Percentiles rank a stretch among this genome's conserved stretches.
Conservation (phyloP, 202 grass and related monocot species). For the Elaeis oleifera region DNA sequence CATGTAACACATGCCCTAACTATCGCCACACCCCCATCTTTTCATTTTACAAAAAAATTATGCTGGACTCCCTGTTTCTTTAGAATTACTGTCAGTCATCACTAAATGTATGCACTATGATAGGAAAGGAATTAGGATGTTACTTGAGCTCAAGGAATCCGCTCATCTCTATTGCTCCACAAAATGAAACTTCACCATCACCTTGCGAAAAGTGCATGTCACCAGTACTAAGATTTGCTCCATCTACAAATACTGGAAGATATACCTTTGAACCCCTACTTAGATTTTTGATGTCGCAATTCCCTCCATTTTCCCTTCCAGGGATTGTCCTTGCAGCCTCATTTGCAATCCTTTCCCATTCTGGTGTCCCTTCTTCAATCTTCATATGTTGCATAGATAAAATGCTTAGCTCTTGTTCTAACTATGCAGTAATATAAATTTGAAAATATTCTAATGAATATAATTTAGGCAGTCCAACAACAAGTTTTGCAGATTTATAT, state of each 20-base stretch:
- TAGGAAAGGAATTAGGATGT: conserved; percentile 21
- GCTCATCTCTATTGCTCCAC: conserved; percentile 98
- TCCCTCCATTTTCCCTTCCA: conserved; percentile 87
- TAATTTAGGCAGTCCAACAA: no score
- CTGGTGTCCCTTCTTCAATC: conserved; percentile 62
- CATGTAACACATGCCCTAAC: no score
- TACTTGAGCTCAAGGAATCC: conserved; percentile 98
- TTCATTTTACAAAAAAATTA: no score
- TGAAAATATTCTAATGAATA: no score
- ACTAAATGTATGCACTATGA: neutral
- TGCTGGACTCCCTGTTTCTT: no score
- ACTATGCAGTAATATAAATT: no score
- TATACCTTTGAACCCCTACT: conserved; percentile 95
- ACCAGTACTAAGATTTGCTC: conserved; percentile 82
- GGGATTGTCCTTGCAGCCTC: conserved; percentile 95
- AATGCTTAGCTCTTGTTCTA: no score
- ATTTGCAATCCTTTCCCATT: conserved; percentile 60
- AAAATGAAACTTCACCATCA: conserved; percentile 83
- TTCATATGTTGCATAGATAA: conserved; percentile 4
- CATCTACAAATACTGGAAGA: conserved; percentile 93
- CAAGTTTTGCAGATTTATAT: no score
- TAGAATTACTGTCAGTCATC: no score
- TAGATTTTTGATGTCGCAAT: conserved; percentile 96
- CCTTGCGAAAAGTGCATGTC: conserved; percentile 98
- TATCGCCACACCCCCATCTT: no score